phyloP scores from a whole-genome alignment of 306 rosid genomes.

The Argentina anserina region DNA sequence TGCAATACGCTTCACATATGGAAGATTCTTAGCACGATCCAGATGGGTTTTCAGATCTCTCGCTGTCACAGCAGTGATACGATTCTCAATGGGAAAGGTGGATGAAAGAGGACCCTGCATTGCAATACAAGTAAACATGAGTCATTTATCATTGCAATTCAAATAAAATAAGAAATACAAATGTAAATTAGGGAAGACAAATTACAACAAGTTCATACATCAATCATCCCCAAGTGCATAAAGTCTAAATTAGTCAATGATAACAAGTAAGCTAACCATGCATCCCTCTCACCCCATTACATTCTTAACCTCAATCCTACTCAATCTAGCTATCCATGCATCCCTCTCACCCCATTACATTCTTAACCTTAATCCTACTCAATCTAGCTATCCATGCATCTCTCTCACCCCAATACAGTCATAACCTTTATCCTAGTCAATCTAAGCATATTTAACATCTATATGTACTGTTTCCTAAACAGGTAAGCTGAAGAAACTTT shows the following conservation, averaged over 20 bases:
- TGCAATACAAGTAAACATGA: slow-evolving; percentile 1
- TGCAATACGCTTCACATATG: slow-evolving; percentile 75
- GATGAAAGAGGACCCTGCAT: slow-evolving; percentile 87
- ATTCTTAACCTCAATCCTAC: too few relatives aligned
- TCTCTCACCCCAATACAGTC: too few relatives aligned
- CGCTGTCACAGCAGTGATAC: slow-evolving; percentile 41
- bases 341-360: too few relatives aligned
- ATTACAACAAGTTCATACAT: neutral
- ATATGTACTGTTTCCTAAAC: neutral
- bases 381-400: too few relatives aligned
- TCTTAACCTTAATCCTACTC: too few relatives aligned
- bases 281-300: too few relatives aligned
- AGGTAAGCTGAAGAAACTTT: neutral
- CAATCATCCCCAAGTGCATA: neutral
- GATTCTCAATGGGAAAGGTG: slow-evolving; percentile 78
- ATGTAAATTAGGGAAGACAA: too few relatives aligned
- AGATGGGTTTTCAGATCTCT: slow-evolving; percentile 80
- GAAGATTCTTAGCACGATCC: slow-evolving; percentile 63
- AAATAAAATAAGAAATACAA: neutral
- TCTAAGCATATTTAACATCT: too few relatives aligned
- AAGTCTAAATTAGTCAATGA: neutral
- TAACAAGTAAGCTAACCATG: neutral
- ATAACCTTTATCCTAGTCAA: too few relatives aligned
- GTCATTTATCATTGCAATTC: neutral
- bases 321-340: too few relatives aligned